These are phyloP conservation scores for Calonectria montana DNA, from an alignment of 2,329 filamentous ascomycete species.

Conservation along the genomic window DNA sequence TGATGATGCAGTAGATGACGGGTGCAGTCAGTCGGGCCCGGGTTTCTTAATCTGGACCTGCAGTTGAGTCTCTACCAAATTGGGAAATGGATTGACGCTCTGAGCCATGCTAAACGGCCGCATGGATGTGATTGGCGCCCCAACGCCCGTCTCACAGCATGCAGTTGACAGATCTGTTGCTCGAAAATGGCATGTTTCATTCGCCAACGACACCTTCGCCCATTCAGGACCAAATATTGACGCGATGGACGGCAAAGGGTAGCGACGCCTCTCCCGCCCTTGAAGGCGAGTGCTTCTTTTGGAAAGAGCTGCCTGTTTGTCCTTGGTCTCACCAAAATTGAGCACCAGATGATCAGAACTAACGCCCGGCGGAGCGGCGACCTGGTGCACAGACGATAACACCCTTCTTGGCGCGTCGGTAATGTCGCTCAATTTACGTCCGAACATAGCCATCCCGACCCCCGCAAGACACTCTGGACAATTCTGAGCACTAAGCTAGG, in stretches of 20 bases:
- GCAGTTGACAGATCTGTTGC: slow-evolving; percentile 16
- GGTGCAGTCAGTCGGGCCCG: slow-evolving; percentile 40
- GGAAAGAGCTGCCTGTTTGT: background rate
- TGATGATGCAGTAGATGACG: slow-evolving; percentile 38
- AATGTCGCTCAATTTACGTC: slow-evolving; percentile 32
- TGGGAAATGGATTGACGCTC: slow-evolving; percentile 20
- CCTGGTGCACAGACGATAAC: slow-evolving; percentile 32
- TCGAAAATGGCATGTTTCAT: slow-evolving; percentile 20
- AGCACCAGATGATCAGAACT: slow-evolving; percentile 31
- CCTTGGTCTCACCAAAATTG: slow-evolving; percentile 4
- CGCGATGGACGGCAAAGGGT: slow-evolving; percentile 1
- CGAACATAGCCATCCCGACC: slow-evolving; percentile 25
- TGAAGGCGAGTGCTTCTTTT: background rate
- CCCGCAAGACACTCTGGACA: slow-evolving; percentile 1
- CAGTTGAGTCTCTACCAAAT: slow-evolving; percentile 22
- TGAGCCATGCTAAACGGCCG: slow-evolving; percentile 5
- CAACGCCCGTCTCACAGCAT: slow-evolving; percentile 13
- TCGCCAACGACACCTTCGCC: background rate
- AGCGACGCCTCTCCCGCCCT: slow-evolving; percentile 9
- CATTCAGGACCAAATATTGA: background rate
- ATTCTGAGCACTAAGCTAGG: background rate
- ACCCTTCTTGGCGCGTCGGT: slow-evolving; percentile 34
- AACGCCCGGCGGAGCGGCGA: slow-evolving; percentile 34
- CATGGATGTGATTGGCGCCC: slow-evolving; percentile 14
- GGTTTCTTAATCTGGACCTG: slow-evolving; percentile 32